Base-by-base conservation (phyloP, 208 protist genomes). In the Crithidia expoeki region DNA sequence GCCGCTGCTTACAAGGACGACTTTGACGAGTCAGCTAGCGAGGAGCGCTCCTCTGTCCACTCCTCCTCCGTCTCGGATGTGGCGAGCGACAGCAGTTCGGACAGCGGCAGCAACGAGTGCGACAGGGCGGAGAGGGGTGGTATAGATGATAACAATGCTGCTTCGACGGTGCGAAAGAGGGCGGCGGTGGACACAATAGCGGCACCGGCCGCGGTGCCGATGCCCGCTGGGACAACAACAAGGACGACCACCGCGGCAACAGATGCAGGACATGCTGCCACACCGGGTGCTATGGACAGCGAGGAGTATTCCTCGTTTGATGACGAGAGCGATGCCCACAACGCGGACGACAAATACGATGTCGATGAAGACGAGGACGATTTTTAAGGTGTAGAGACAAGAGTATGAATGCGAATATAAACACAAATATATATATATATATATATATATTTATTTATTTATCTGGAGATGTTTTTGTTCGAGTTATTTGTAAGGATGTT, bases 351-450 rank as follows among this genome's bases (percentile, higher is more conserved):
- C 74, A 83, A 85, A 62, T 74, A 83, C 55, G 72, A 84, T 21
- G 81, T 92, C 19, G 85, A 95, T 23, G 86, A 93, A 68, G 90
- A 95, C 66, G 83, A 89, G 61, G 90, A 95, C 66, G 90, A 95
- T 44, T 95, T 95, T 81, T 95, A 90, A 52, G 47, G 5, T 19
- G 49, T 19, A 46, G 33, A 16, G 33, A 40, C 25, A 40, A 58
- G 16, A 34, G 14, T 40, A 58, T 25, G 23, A 46, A 17, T 19
- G 27, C n/a, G 12, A 30, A 16, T 10, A 50, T 44, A n/a, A n/a
- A n/a, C n/a, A n/a, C n/a, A n/a, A n/a, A n/a, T n/a, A n/a, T n/a
- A n/a, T n/a, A n/a, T n/a, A 44, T n/a, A n/a, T n/a, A n/a, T n/a
- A n/a, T n/a, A n/a, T n/a, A n/a, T n/a, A n/a, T n/a, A n/a, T n/a